These are phyloP conservation scores for Akanthomyces dipterigenus DNA, from an alignment of 2,329 filamentous ascomycete species.

Conservation along the genomic window DNA sequence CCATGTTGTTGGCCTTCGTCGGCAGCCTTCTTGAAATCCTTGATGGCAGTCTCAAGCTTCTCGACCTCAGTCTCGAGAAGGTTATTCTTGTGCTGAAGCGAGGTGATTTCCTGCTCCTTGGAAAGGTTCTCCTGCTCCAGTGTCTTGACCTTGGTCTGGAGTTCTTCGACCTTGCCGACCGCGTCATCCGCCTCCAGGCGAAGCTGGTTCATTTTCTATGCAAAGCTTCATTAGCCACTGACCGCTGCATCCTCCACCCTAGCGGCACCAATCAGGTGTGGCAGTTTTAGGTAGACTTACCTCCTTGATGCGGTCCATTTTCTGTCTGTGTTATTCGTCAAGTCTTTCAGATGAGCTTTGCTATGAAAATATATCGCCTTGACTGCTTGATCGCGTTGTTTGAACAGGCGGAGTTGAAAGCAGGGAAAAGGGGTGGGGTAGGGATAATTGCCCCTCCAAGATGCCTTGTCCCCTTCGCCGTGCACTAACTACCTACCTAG, in stretches of 20 bases:
- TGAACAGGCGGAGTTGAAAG: constrained; percentile 12
- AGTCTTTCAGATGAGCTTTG: constrained; percentile 11
- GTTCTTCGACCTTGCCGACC: constrained; percentile 74
- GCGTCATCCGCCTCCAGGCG: constrained; percentile 90
- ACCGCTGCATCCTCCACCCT: constrained; percentile 5
- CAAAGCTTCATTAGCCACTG: constrained; percentile 19
- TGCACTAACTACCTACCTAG: background rate
- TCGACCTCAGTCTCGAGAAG: constrained; percentile 86
- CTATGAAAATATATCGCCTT: background rate
- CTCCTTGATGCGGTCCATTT: constrained; percentile 87
- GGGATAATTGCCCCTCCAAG: constrained; percentile 14
- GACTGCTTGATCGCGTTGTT: constrained; percentile 12
- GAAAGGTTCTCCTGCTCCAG: constrained; percentile 91
- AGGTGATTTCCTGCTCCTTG: constrained; percentile 98
- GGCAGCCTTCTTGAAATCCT: constrained; percentile 80
- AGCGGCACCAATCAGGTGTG: background rate
- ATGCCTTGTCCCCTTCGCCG: background rate
- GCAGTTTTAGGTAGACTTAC: constrained; percentile 43
- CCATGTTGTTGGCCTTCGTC: constrained; percentile 77
- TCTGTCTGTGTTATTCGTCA: constrained; percentile 23
- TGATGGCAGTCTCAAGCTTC: constrained; percentile 78
- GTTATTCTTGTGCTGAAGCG: constrained; percentile 89
- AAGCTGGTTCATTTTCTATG: constrained; percentile 88
- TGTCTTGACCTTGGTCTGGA: constrained; percentile 77
- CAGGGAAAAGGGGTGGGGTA: constrained; percentile 15